Conservation (phyloP, 2,329 filamentous ascomycete species). For the Thielaviopsis populi region DNA sequence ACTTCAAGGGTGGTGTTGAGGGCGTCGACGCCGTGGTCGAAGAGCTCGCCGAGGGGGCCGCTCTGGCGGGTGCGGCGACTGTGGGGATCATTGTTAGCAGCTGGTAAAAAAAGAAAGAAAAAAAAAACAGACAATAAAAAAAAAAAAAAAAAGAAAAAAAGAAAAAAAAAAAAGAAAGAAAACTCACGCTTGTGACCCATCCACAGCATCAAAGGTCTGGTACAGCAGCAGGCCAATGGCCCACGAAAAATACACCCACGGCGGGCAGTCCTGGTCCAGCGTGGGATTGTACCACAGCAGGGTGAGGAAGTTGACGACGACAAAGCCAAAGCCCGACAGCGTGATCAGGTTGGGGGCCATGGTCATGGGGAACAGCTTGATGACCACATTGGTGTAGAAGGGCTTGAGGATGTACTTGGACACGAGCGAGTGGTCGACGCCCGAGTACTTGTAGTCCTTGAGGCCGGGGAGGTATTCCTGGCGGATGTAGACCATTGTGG, state of each 20-base stretch:
- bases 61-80: conserved; percentile 81
- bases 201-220: conserved; percentile 96
- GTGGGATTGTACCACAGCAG: conserved; percentile 93
- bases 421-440: conserved; percentile 75
- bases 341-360: conserved; percentile 91
- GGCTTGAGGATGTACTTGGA: conserved; percentile 94
- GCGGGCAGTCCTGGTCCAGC: conserved; percentile 80
- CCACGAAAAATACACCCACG: conserved; percentile 93
- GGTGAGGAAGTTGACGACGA: conserved; percentile 78
- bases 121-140: conserved; percentile 21
- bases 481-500: conserved; percentile 81
- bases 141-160: too few relatives aligned
- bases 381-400: conserved; percentile 90
- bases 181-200: conserved; percentile 78
- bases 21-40: conserved; percentile 94
- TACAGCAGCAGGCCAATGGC: conserved; percentile 82
- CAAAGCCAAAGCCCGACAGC: conserved; percentile 75
- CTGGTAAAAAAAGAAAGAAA: not conserved
- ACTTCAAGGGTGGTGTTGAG: conserved; percentile 92
- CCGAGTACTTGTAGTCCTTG: conserved; percentile 88
- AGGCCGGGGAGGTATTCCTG: conserved; percentile 78
- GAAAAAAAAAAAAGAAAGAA: not conserved
- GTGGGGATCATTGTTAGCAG: conserved; percentile 7
- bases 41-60: conserved; percentile 86
- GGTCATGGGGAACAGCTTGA: conserved; percentile 83